Evolutionary conservation across 371 early-diverging fungal species (phyloP), one percentile per base, ranked within the genome.

Genomic region (Smittium mucronatum): DNA sequence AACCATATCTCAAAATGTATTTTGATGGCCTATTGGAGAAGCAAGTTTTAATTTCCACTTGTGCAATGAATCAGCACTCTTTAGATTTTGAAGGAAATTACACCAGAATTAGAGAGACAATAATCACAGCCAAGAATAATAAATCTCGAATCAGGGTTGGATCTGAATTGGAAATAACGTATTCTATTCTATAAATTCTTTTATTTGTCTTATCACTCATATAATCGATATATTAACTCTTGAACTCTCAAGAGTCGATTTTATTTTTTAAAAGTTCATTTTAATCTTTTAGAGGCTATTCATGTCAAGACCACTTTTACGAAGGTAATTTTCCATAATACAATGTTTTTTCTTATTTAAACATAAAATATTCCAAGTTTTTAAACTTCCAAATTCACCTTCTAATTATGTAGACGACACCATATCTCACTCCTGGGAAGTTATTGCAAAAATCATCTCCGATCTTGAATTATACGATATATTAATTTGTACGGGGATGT

Each of bases 301-400:
- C 97, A 0, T 98, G 98, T 81, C 88, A 93, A 70, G 98, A 98
- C 76, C 98, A 98, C 74, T 97, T 95, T 78, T 76, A 91, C 35
- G 98, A 98, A 85, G 84, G 65, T 65, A 65, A 31, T n/a, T 33
- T 21, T 47, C n/a, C n/a, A n/a, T n/a, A n/a, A n/a, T n/a, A n/a
- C n/a, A n/a, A n/a, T n/a, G n/a, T n/a, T n/a, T n/a, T n/a, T n/a
- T n/a, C n/a, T n/a, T n/a, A n/a, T n/a, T n/a, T n/a, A n/a, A n/a
- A n/a, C n/a, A n/a, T n/a, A n/a, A n/a, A n/a, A n/a, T n/a, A n/a
- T n/a, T n/a, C n/a, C n/a, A n/a, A n/a, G n/a, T n/a, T n/a, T n/a
- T n/a, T n/a, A n/a, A n/a, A n/a, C n/a, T n/a, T n/a, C n/a, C n/a
- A n/a, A n/a, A n/a, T 59, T 5, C 26, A 59, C 26, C 26, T 16